phyloP scores from a whole-genome alignment of 1,139 yeast genomes.

The Suhomyces yuchorum region DNA sequence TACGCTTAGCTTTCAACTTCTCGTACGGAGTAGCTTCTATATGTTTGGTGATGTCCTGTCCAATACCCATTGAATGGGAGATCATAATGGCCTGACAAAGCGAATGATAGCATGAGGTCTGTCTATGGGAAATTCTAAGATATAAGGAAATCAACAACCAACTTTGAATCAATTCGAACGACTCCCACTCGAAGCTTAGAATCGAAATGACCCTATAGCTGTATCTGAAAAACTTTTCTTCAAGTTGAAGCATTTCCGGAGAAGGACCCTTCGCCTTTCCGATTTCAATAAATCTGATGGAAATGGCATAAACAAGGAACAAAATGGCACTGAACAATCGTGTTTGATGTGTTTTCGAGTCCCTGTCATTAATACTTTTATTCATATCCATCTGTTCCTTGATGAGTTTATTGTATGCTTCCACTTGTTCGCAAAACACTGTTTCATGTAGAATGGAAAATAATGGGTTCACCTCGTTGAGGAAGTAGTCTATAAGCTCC shows the following conservation, averaged over 20 bases:
- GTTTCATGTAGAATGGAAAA: constrained; percentile 56
- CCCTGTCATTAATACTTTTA: constrained; percentile 16
- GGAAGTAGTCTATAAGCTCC: constrained; percentile 42
- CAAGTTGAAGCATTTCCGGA: constrained; percentile 37
- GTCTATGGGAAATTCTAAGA: constrained; percentile 58
- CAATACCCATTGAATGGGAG: constrained; percentile 60
- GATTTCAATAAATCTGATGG: constrained; percentile 57
- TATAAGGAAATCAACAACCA: constrained; percentile 61
- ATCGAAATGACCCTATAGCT: constrained; percentile 49
- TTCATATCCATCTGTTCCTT: constrained; percentile 15
- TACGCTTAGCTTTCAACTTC: constrained; percentile 49
- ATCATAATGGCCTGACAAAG: constrained; percentile 57
- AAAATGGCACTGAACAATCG: constrained; percentile 55
- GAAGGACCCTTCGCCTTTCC: constrained; percentile 39
- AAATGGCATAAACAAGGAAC: constrained; percentile 51
- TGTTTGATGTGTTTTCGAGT: constrained; percentile 32
- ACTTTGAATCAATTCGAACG: constrained; percentile 63
- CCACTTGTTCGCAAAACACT: constrained; percentile 55
- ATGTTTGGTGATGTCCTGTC: constrained; percentile 27
- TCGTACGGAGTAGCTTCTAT: constrained; percentile 45
- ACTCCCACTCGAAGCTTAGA: constrained; percentile 67
- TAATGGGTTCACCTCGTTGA: constrained; percentile 55
- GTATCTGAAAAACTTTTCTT: constrained; percentile 55
- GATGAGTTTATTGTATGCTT: constrained; percentile 32
- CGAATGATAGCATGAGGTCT: constrained; percentile 55